Evolutionary conservation across 2,329 filamentous ascomycete species (phyloP), one percentile per base, ranked within the genome.

Genomic region (Macrophomina phaseolina): DNA sequence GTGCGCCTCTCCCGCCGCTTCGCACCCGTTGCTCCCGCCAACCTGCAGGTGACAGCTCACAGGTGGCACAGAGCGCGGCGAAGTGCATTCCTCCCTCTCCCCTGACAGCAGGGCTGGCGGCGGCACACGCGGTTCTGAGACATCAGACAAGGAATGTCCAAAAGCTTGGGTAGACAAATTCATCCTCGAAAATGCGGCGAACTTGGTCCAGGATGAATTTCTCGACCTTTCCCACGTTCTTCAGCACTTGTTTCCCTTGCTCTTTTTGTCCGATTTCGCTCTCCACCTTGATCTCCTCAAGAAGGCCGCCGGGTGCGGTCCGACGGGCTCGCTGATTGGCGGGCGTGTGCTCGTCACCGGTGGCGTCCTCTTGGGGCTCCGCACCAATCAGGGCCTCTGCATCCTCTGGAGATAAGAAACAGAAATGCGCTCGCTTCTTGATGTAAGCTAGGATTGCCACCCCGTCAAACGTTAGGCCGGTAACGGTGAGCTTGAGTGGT

Each of bases 191-290:
- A 73, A 99, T 98, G 75, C 93, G 88, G 76, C 94, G 89, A 69
- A 99, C 95, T 80, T 98, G 94, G 78, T 98, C 94, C 68, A 99
- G 84, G 66, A 99, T 93, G 78, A 99, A 99, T 73, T 93, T 91
- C 82, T 99, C 95, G 67, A 99, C 95, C 84, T 99, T 99, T 67
- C 95, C 94, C 60, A 99, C 94, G 77, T 99, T 99, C 84, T 97
- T 98, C 68, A 99, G 82, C 55, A 94, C 95, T 81, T 97, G 94
- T 81, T 95, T 97, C 32, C 93, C 92, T 68, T 91, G 90, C 74
- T 96, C 93, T 71, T 93, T 89, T 77, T 95, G 90, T 6, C 95
- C 95, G 77, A 99, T 99, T 81, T 99, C 95, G 77, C 94, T 98
- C 79, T 99, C 95, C 6, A 99, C 94, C 71, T 90, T 89, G 73